Base-by-base conservation (phyloP, 805 yeast genomes). In the Starmerella vaccinii region DNA sequence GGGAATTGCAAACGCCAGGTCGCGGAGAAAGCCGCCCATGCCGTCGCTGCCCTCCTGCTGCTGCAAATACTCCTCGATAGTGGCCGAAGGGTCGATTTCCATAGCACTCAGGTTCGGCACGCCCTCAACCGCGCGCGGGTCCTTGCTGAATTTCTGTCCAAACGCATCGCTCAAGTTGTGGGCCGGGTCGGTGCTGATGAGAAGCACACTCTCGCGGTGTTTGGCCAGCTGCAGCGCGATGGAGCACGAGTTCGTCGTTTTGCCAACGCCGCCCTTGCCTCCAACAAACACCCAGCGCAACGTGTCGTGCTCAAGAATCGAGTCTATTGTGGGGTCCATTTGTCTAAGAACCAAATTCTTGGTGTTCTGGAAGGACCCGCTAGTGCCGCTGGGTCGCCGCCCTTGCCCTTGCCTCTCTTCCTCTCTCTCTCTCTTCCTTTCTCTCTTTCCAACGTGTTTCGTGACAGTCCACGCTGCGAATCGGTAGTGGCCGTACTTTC, bases 231-330 rank as follows among this genome's bases (percentile, higher is more conserved):
- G 97, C 56, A 89, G 82, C 21, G 99, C 95, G 59, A 92, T 76
- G 22, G 97, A 88, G 43, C 95, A 89, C 1, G 97, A 90, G 3
- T 97, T 85, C 23, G 98, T 92, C 56, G 99, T 92, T 67, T 92
- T 92, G 62, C 99, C 99, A 26, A 92, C 99, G 69, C 99, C 99
- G 67, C 99, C 99, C 73, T 92, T 92, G 60, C 99, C 99, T 58
- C 99, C 99, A 40, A 90, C 97, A 63, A 92, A 92, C 56, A 92
- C 82, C 99, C 99, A 92, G 64, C 84, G 85, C 63, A 92, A 76
- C 12, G 83, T 54, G 47, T 61, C 64, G 52, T 69, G 73, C 52
- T 71, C 72, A 8, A 71, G 57, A 35, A 71, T 60, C 46, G 68
- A 65, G 47, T 70, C 63, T 26, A 71, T 58, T n/a, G 72, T 69